phyloP scores from a whole-genome alignment of 345 rosid genomes.

The Gossypium sturtianum region DNA sequence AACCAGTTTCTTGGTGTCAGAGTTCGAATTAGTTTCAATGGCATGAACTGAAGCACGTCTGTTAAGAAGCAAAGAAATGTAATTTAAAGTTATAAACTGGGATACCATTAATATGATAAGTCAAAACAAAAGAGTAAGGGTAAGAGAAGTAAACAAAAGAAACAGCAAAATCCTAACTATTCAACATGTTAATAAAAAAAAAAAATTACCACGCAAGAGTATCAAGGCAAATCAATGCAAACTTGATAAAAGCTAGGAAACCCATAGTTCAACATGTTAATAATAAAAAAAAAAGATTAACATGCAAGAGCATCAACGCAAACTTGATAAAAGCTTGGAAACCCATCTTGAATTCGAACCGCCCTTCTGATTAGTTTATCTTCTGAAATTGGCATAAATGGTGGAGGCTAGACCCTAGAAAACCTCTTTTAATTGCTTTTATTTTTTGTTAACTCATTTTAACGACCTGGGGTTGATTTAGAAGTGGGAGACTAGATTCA shows the following conservation, averaged over 20 bases:
- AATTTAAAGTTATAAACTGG: neutral
- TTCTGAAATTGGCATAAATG: neutral
- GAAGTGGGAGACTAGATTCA: no score
- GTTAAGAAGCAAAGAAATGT: neutral
- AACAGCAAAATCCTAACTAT: neutral
- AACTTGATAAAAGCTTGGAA: conserved; percentile 6
- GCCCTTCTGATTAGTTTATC: neutral
- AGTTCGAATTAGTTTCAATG: conserved; percentile 24
- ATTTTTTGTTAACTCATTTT: no score
- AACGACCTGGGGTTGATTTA: no score
- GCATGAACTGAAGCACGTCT: conserved; percentile 31
- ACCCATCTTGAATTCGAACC: conserved; percentile 9
- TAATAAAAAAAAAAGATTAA: neutral
- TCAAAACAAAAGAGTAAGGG: neutral
- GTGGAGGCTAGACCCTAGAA: neutral
- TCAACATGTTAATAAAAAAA: neutral
- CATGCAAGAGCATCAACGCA: conserved; percentile 25
- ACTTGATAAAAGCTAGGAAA: conserved; percentile 2
- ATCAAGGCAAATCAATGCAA: conserved; percentile 15
- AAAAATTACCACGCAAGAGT: conserved; percentile 23
- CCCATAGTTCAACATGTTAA: neutral
- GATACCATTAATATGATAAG: neutral
- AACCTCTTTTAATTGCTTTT: neutral
- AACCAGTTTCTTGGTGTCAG: conserved; percentile 25
- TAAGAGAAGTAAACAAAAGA: neutral